Percentiles rank a stretch among this genome's conserved stretches.
These are phyloP conservation scores for Alternaria longipes DNA, from an alignment of 2,329 filamentous ascomycete species.

Conservation along the genomic window DNA sequence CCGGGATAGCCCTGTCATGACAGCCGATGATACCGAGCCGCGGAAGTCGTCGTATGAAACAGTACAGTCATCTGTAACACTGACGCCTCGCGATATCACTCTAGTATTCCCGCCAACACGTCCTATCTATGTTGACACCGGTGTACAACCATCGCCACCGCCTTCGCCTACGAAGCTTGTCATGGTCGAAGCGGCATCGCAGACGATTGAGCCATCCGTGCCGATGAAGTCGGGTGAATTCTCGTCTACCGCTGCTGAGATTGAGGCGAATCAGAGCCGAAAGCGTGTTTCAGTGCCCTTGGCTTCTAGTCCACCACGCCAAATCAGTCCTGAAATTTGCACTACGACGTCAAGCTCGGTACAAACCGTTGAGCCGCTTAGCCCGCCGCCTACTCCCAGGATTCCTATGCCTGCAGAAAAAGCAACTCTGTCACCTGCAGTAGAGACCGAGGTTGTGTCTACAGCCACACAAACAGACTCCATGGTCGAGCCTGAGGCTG, in stretches of 20 bases:
- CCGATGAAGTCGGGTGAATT: constrained; percentile 36
- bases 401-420: constrained; percentile 55
- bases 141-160: constrained; percentile 84
- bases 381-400: constrained; percentile 72
- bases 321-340: constrained; percentile 25
- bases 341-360: constrained; percentile 71
- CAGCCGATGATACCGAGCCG: constrained; percentile 35
- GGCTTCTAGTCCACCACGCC: constrained; percentile 23
- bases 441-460: constrained; percentile 60
- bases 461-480: constrained; percentile 69
- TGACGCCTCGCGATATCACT: constrained; percentile 38
- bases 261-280: constrained; percentile 77
- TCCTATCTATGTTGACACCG: constrained; percentile 74
- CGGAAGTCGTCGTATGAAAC: constrained; percentile 35
- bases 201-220: constrained; percentile 30
- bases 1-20: constrained; percentile 33
- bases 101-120: constrained; percentile 47
- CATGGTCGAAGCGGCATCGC: constrained; percentile 33
- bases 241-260: constrained; percentile 52
- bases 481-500: constrained; percentile 43
- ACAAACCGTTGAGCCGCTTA: constrained; percentile 70
- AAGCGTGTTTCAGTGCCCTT: constrained; percentile 67
- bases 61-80: constrained; percentile 31
- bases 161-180: constrained; percentile 69
- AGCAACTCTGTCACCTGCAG: constrained; percentile 48